Conservation (phyloP, 2,329 filamentous ascomycete genomes). For the Curvularia verruculosa region DNA sequence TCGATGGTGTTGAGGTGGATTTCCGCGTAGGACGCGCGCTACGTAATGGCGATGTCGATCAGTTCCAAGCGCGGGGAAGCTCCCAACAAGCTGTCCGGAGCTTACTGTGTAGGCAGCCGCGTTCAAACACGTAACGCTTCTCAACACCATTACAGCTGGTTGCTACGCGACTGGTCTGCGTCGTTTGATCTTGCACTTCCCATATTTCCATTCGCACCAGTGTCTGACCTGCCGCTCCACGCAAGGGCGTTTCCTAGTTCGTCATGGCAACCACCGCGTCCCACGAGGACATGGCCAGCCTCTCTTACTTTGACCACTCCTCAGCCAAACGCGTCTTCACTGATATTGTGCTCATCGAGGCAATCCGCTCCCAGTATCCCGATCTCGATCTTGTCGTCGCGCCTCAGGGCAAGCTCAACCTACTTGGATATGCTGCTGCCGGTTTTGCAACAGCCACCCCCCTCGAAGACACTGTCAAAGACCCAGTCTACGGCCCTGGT, state of each 20-base stretch:
- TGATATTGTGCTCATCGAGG: conserved; percentile 52
- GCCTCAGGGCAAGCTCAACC: conserved; percentile 43
- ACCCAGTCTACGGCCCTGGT: conserved; percentile 40
- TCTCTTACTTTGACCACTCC: conserved; percentile 54
- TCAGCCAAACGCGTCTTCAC: conserved; percentile 53
- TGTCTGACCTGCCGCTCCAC: conserved; percentile 3
- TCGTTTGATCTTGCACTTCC: not conserved
- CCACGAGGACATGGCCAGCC: conserved; percentile 46
- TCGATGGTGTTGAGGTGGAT: conserved; percentile 11
- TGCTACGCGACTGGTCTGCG: not conserved
- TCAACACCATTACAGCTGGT: conserved; percentile 13
- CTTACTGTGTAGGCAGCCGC: conserved; percentile 12
- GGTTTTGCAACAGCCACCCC: conserved; percentile 51
- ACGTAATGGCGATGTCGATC: conserved; percentile 11
- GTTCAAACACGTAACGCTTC: not conserved
- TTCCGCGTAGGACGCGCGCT: not conserved
- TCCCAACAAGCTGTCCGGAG: conserved; percentile 3
- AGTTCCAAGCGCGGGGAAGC: conserved; percentile 9
- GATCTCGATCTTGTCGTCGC: conserved; percentile 53
- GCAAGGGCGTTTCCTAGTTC: not conserved
- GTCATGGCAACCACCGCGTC: conserved; percentile 14
- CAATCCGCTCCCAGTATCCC: conserved; percentile 55
- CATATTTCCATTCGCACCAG: not conserved
- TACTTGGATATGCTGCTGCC: conserved; percentile 52
- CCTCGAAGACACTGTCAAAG: conserved; percentile 50